Evolutionary conservation across 371 early-diverging fungal species (phyloP).

Genomic region (Phascolomyces articulosus): DNA sequence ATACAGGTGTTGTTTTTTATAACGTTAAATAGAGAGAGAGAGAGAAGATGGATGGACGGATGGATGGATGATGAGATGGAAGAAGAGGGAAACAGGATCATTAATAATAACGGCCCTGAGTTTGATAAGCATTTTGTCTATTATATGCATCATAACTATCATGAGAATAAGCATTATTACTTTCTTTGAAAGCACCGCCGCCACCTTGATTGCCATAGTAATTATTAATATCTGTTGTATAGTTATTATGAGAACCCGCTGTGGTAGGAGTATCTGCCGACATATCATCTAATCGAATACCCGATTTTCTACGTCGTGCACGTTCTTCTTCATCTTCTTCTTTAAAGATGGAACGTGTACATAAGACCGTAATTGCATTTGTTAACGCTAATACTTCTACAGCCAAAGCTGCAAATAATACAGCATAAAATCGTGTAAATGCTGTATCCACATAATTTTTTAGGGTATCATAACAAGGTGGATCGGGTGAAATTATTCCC

Average conservation of each 20-base stretch:
- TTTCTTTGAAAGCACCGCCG: slow-evolving; percentile 12
- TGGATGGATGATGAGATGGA: background rate
- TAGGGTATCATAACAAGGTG: slow-evolving; percentile 35
- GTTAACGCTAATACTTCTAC: slow-evolving; percentile 44
- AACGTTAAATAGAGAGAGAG: too few species aligned
- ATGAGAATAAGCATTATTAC: slow-evolving; percentile 3
- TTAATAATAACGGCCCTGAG: slow-evolving; percentile 14
- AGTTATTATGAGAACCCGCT: slow-evolving; percentile 24
- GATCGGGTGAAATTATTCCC: slow-evolving; percentile 11
- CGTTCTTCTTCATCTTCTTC: slow-evolving; percentile 45
- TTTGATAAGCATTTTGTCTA: slow-evolving; percentile 14
- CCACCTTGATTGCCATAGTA: background rate
- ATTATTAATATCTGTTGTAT: slow-evolving; percentile 9
- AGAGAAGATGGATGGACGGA: background rate
- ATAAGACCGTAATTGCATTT: slow-evolving; percentile 46
- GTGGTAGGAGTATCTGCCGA: slow-evolving; percentile 43
- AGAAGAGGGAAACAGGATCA: background rate
- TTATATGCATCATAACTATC: slow-evolving; percentile 20
- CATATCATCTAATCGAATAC: slow-evolving; percentile 49
- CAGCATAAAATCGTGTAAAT: slow-evolving; percentile 41
- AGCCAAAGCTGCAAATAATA: slow-evolving; percentile 44
- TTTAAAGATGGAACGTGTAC: slow-evolving; percentile 29
- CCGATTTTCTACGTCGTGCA: slow-evolving; percentile 49
- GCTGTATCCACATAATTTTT: slow-evolving; percentile 24
- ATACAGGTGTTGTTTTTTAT: too few species aligned